These are phyloP conservation scores for Ceratobasidium sp. DNA, from an alignment of 1,284 basidiomycete genomes.

Conservation along the genomic window DNA sequence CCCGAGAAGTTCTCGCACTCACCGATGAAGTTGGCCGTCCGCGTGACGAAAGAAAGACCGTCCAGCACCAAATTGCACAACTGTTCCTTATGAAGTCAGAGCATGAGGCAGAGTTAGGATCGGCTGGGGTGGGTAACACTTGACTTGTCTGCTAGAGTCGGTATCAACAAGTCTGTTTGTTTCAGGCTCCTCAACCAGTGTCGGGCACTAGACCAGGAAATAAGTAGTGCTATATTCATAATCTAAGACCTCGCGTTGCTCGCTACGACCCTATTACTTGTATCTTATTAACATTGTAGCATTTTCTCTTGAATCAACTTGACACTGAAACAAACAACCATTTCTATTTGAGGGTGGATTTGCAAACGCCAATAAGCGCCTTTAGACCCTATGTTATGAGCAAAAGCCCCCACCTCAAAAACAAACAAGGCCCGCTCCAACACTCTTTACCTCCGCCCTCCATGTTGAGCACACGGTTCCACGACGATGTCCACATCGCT, in stretches of 20 bases:
- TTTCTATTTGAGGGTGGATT: neutral
- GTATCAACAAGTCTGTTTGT: neutral
- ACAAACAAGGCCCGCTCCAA: conserved; percentile 41
- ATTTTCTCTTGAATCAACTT: too few species aligned
- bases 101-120: conserved; percentile 17
- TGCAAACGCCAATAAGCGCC: neutral
- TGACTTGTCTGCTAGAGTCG: neutral
- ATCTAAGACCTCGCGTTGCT: neutral
- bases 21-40: conserved; percentile 79
- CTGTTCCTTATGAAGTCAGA: conserved; percentile 63
- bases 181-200: conserved; percentile 2
- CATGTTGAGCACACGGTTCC: conserved; percentile 40
- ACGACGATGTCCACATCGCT: conserved; percentile 36
- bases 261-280: too few species aligned
- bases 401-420: neutral
- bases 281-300: too few species aligned
- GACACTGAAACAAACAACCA: too few species aligned
- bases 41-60: conserved; percentile 76
- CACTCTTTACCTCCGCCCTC: neutral
- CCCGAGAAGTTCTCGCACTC: conserved; percentile 79
- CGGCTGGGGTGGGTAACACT: neutral
- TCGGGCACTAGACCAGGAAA: neutral
- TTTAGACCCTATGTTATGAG: conserved; percentile 4
- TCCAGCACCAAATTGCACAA: conserved; percentile 82
- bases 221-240: too few species aligned